Base-by-base conservation (phyloP, 2,329 filamentous ascomycete genomes). In the Nakataea oryzae region DNA sequence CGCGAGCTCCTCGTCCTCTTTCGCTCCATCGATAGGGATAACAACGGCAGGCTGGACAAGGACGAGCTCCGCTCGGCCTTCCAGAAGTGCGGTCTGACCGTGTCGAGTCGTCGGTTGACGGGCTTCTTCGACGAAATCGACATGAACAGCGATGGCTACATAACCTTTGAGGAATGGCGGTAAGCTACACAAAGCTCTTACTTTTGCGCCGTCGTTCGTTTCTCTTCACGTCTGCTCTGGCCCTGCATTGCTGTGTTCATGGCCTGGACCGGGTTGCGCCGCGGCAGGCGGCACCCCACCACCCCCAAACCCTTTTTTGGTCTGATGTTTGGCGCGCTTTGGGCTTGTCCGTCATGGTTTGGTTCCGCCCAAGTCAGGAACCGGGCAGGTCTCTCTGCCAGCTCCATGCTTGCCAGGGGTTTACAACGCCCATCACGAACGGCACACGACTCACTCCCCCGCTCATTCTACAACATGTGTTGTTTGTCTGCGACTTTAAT, bases 161-260 rank as follows among this genome's bases (percentile, higher is more conserved):
- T 97, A 68, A 92, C 83, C 65, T 97, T 96, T 75, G 87, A 91
- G 67, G 95, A 99, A 81, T 97, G 95, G 95, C 88, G 93, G 93
- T 97, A 86, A 76, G 88, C 79, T 63, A n/a, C 61, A n/a, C n/a
- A n/a, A n/a, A 50, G 64, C 58, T 34, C 60, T 63, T 62, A n/a
- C 26, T 61, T 66, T 63, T 64, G 9, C 0, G 41, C 14, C 41
- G 41, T 50, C 41, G 11, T 50, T 50, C 41, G 3, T 50, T 50
- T n/a, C n/a, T 11, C 34, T 9, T n/a, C 17, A 2, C 17, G 58
- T 60, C 62, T 29, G 61, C 47, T 63, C 54, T 58, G 62, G 41
- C 47, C 29, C 58, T 17, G 28, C 55, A 55, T 47, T 30, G 41
- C 50, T 24, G n/a, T 17, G 8, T 30, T n/a, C 21, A 50, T 57